Conservation (phyloP, 2,329 filamentous ascomycete species). For the Curvularia eragrostidis region DNA sequence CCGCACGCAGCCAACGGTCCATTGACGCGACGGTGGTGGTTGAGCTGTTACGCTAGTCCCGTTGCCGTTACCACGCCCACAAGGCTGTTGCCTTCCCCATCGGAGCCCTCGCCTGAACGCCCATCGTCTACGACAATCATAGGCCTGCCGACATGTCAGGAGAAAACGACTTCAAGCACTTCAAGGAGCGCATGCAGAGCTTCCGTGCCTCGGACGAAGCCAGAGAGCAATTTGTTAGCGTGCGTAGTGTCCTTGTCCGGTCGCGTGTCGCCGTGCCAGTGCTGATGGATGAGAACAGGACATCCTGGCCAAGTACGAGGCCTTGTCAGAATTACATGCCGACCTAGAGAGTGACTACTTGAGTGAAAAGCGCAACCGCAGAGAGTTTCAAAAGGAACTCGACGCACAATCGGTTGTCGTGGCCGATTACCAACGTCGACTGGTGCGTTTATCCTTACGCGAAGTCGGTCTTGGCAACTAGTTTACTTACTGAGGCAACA, state of each 20-base stretch:
- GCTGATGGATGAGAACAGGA: constrained; percentile 34
- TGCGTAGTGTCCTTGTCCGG: constrained; percentile 19
- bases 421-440: constrained; percentile 30
- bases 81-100: constrained; percentile 9
- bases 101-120: constrained; percentile 5
- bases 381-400: constrained; percentile 39
- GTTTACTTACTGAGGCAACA: constrained; percentile 17
- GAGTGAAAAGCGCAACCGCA: constrained; percentile 42
- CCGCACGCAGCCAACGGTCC: background rate
- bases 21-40: background rate
- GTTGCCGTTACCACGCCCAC: background rate
- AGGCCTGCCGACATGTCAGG: constrained; percentile 10
- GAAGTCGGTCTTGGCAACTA: constrained; percentile 3
- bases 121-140: background rate
- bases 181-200: constrained; percentile 38
- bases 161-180: constrained; percentile 32
- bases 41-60: background rate
- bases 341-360: constrained; percentile 41
- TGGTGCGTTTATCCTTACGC: constrained; percentile 29
- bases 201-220: constrained; percentile 49
- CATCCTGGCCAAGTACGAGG: constrained; percentile 37
- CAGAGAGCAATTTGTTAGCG: constrained; percentile 44
- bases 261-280: constrained; percentile 21
- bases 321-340: constrained; percentile 32
- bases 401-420: constrained; percentile 31